Percentiles rank a stretch among this genome's conserved stretches.
phyloP scores from a whole-genome alignment of 2,329 filamentous ascomycete species.

The Penicillium sp. region DNA sequence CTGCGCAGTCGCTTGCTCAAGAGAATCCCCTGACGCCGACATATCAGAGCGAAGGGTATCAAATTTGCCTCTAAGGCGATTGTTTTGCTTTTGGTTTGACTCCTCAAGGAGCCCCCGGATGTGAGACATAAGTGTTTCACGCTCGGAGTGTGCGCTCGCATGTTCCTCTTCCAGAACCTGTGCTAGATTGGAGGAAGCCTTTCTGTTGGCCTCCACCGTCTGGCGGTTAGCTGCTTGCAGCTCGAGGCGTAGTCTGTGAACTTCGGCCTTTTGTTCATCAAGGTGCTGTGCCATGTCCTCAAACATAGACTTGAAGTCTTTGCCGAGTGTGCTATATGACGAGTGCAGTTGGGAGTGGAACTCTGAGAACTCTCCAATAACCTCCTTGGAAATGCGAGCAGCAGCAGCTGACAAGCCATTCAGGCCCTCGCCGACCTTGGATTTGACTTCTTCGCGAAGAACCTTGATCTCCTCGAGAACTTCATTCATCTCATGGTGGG shows the following conservation, averaged over 20 bases:
- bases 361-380: slow-evolving; percentile 77
- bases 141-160: slow-evolving; percentile 68
- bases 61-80: slow-evolving; percentile 65
- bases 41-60: slow-evolving; percentile 64
- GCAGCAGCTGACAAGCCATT: slow-evolving; percentile 79
- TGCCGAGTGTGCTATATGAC: slow-evolving; percentile 79
- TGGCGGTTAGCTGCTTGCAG: slow-evolving; percentile 68
- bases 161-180: slow-evolving; percentile 74
- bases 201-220: slow-evolving; percentile 66
- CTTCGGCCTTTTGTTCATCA: slow-evolving; percentile 72
- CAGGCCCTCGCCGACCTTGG: slow-evolving; percentile 78
- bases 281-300: slow-evolving; percentile 76
- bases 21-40: slow-evolving; percentile 59
- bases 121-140: slow-evolving; percentile 69
- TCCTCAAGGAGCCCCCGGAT: slow-evolving; percentile 74
- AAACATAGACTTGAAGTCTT: slow-evolving; percentile 82
- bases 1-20: slow-evolving; percentile 64
- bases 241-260: slow-evolving; percentile 68
- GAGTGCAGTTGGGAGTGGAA: slow-evolving; percentile 80
- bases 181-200: slow-evolving; percentile 65
- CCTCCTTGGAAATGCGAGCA: slow-evolving; percentile 83
- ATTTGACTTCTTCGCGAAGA: slow-evolving; percentile 85
- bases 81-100: slow-evolving; percentile 71
- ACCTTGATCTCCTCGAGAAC: slow-evolving; percentile 88
- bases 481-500: slow-evolving; percentile 84